These are phyloP conservation scores for Rubroshorea leprosula DNA, from an alignment of 345 rosid species.

Conservation along the genomic window DNA sequence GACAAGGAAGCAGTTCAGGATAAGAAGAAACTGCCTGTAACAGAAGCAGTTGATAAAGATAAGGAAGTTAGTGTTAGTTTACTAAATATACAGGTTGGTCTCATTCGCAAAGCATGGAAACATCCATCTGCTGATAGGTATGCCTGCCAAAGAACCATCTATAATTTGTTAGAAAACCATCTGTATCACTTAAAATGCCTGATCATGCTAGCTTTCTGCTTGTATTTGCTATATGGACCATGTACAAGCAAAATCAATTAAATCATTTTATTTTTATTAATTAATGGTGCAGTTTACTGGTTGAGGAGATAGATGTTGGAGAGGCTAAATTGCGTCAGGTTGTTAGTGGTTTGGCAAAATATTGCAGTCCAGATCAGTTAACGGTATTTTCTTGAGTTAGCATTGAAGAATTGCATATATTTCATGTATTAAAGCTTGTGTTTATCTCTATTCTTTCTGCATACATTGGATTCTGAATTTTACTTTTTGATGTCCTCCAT, in stretches of 20 bases:
- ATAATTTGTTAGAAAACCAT: not conserved
- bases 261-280: slow-evolving; percentile 13
- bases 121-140: slow-evolving; percentile 99
- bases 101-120: slow-evolving; percentile 85
- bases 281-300: slow-evolving; percentile 64
- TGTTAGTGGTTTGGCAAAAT: slow-evolving; percentile 96
- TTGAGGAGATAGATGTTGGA: slow-evolving; percentile 95
- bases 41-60: slow-evolving; percentile 35
- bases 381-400: slow-evolving; percentile 56
- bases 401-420: not conserved
- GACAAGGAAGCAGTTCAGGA: slow-evolving; percentile 50
- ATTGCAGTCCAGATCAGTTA: slow-evolving; percentile 72
- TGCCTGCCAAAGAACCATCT: not conserved
- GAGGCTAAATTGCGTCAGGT: slow-evolving; percentile 87
- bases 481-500: slow-evolving; percentile 14
- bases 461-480: slow-evolving; percentile 15
- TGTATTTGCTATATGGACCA: not conserved
- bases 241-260: slow-evolving; percentile 1
- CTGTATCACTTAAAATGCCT: not conserved
- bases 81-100: slow-evolving; percentile 83
- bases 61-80: slow-evolving; percentile 77
- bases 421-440: not conserved
- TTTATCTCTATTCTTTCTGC: slow-evolving; percentile 1
- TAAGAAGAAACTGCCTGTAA: slow-evolving; percentile 54
- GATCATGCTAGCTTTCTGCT: not conserved